Conservation (phyloP, 148 eudicot genomes). For the Rhododendron simsii region DNA sequence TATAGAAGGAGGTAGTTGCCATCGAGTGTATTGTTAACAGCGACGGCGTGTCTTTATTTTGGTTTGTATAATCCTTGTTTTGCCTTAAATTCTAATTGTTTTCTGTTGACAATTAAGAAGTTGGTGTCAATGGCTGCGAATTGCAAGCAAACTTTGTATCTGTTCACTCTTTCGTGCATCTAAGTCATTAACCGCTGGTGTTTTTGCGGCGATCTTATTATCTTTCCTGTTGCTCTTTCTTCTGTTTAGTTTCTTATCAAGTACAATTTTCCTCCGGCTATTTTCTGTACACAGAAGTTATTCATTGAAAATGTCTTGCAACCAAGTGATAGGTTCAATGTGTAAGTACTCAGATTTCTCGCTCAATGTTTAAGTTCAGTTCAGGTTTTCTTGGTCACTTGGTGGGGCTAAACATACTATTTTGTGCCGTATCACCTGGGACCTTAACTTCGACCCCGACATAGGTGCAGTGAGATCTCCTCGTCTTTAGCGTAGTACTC, state of each 20-base stretch:
- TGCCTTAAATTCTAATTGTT: not conserved
- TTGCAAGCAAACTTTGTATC: not conserved
- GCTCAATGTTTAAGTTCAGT: not conserved
- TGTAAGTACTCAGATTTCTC: not conserved
- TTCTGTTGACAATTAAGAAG: not conserved
- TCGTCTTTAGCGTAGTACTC: too few species aligned
- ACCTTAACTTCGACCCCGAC: too few species aligned
- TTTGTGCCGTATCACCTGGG: too few species aligned
- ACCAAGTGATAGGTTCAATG: not conserved
- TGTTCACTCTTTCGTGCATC: not conserved
- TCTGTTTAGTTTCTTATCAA: not conserved
- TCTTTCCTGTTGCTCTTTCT: not conserved
- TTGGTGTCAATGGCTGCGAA: slow-evolving; percentile 3
- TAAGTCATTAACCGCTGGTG: not conserved
- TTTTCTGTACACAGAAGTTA: not conserved
- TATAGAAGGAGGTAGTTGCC: not conserved
- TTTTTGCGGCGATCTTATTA: not conserved
- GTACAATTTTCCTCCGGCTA: not conserved
- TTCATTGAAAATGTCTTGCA: too few species aligned
- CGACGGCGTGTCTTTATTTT: not conserved
- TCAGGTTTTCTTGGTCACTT: not conserved
- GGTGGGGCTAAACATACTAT: too few species aligned
- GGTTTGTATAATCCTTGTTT: not conserved
- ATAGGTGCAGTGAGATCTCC: too few species aligned
- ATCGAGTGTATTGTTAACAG: not conserved